Percentiles rank a stretch among this genome's conserved stretches.
These are phyloP conservation scores for Bryoerythrophyllum caledonicum DNA, from an alignment of 225 moss, liverwort and hornwort genomes.

Conservation along the genomic window DNA sequence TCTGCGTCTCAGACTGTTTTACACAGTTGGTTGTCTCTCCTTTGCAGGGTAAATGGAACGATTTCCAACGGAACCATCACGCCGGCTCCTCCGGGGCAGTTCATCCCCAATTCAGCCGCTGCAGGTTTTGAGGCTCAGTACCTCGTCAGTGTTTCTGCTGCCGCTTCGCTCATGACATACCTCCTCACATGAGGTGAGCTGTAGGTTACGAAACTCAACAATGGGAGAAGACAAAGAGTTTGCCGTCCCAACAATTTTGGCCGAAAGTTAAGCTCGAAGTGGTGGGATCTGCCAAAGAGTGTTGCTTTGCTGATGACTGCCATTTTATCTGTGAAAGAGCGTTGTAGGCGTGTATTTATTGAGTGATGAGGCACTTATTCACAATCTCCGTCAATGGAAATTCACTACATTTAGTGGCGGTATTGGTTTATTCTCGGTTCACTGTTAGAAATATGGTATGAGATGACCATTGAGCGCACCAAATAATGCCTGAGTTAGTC, in stretches of 20 bases:
- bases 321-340: not conserved
- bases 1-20: not conserved
- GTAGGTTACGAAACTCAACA: no score
- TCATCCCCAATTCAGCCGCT: not conserved
- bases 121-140: not conserved
- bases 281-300: not conserved
- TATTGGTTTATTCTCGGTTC: not conserved
- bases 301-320: not conserved
- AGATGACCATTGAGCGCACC: no score
- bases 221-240: no score
- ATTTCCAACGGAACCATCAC: conserved; percentile 18
- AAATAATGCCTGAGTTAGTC: no score
- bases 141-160: not conserved
- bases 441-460: no score
- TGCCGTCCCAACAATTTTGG: conserved; percentile 30
- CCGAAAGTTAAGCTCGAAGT: conserved; percentile 1
- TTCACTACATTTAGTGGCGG: not conserved
- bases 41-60: conserved; percentile 40
- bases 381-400: not conserved
- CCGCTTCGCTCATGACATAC: not conserved
- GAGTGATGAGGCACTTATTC: conserved; percentile 12
- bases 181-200: conserved; percentile 21
- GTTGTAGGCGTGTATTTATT: conserved; percentile 15
- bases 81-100: conserved; percentile 15
- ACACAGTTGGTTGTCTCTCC: not conserved